Evolutionary conservation across 176 grass and related monocot genomes (phyloP), one percentile per base, ranked within the genome.

Genomic region (Elymus sibiricus): DNA sequence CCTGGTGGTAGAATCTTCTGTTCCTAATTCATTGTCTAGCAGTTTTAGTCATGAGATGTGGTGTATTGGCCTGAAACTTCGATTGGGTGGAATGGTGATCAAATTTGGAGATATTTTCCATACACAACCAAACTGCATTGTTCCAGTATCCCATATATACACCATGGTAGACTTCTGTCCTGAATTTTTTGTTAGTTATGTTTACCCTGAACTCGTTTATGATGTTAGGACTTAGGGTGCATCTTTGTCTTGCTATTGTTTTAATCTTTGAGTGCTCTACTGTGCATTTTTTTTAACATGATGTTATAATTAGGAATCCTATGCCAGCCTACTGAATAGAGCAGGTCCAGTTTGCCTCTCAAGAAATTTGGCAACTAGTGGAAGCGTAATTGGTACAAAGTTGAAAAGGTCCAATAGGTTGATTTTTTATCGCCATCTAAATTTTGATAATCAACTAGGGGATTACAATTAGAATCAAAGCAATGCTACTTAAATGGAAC

Each of bases 1-100:
- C 10, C 59, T 91, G 77, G 4, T 91, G 13, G 39, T 80, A 71
- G 37, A 69, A 77, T 82, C 25, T 82, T 73, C 7, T 88, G 53
- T 82, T 59, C 7, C 11, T 40, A 78, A 37, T 81, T 35, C 42
- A 77, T 9, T 81, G 10, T 78, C 47, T 43, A 25, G 67, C 70
- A 70, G 39, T 9, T 79, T 78, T 60, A 27, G 4, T 88, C 77
- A 43, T 85, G 69, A 62, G 22, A 62, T 84, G 76, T 31, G 1
- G 69, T 7, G 1, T 65, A 72, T 82, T 76, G 32, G 64, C 7
- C 15, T 78, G 71, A 71, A 85, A 70, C 67, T 82, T 85, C 32
- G 64, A 73, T 42, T 71, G 70, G 14, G 1, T 9, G 4, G 2
- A 75, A 22, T 46, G 28, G 28, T 81, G 49, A 80, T 31, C 67